Conservation (phyloP, 805 yeast genomes). For the Yarrowia keelungensis region DNA sequence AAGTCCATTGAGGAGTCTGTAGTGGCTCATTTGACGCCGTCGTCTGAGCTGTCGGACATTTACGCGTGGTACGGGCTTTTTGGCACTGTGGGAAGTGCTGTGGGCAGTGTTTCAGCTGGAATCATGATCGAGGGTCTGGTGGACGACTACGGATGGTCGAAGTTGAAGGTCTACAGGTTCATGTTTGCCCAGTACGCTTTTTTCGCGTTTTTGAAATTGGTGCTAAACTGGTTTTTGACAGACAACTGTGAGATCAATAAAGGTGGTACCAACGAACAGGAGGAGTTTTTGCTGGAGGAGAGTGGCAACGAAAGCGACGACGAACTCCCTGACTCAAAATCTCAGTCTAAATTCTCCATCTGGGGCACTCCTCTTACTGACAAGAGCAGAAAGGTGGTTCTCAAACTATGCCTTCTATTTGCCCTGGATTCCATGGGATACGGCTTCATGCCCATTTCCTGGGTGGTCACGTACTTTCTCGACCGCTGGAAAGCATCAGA, state of each 20-base stretch:
- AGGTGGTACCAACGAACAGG: not conserved
- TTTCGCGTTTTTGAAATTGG: constrained; percentile 59
- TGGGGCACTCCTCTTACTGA: constrained; percentile 44
- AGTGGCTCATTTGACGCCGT: constrained; percentile 56
- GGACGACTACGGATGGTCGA: constrained; percentile 46
- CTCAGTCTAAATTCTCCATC: not conserved
- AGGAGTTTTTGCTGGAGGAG: too few species aligned
- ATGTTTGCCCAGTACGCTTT: constrained; percentile 64
- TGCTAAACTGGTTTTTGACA: constrained; percentile 55
- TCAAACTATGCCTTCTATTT: constrained; percentile 53
- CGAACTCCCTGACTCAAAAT: too few species aligned
- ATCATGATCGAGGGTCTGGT: constrained; percentile 45
- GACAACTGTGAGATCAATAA: constrained; percentile 53
- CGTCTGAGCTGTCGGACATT: constrained; percentile 58
- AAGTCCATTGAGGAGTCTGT: constrained; percentile 62
- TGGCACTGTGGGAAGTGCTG: constrained; percentile 57
- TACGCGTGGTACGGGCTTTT: constrained; percentile 64
- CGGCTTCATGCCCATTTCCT: constrained; percentile 87
- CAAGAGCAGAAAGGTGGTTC: constrained; percentile 32
- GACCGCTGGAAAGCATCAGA: constrained; percentile 62
- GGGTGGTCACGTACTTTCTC: constrained; percentile 85
- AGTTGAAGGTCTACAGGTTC: constrained; percentile 59
- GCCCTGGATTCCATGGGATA: constrained; percentile 87
- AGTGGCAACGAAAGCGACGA: too few species aligned
- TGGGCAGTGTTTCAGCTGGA: constrained; percentile 57